These are phyloP conservation scores for Pleurotus sapidus DNA, from an alignment of 768 basidiomycete species.

Conservation along the genomic window DNA sequence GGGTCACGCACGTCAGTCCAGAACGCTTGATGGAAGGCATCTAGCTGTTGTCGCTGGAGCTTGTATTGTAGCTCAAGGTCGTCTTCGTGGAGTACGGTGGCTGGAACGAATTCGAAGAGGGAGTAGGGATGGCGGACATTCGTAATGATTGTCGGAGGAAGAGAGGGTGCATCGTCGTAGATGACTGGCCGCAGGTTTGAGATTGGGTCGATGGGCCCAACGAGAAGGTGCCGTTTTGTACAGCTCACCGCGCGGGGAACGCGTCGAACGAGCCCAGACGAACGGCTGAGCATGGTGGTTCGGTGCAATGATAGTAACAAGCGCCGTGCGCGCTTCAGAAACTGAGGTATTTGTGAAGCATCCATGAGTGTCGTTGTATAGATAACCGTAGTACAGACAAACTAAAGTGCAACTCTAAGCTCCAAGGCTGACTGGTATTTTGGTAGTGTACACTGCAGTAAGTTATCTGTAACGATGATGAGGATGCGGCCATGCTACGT, in stretches of 20 bases:
- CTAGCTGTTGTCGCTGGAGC: constrained; percentile 67
- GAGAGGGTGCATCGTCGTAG: constrained; percentile 57
- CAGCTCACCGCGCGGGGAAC: neutral
- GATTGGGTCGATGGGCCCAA: constrained; percentile 75
- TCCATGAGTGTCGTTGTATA: too few relatives aligned
- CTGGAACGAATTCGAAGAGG: constrained; percentile 61
- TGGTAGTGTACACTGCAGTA: too few relatives aligned
- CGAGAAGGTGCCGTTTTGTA: constrained; percentile 17
- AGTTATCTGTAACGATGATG: too few relatives aligned
- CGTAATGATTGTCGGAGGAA: constrained; percentile 19
- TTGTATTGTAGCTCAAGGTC: constrained; percentile 67
- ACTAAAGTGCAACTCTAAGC: too few relatives aligned
- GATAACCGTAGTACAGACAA: too few relatives aligned
- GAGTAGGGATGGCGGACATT: constrained; percentile 68
- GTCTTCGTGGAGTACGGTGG: constrained; percentile 26
- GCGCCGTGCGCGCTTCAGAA: too few relatives aligned
- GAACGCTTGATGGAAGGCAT: constrained; percentile 73
- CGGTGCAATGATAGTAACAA: neutral
- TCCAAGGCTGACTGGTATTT: too few relatives aligned
- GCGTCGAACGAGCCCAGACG: neutral
- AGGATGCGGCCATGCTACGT: too few relatives aligned
- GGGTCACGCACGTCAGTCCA: constrained; percentile 72
- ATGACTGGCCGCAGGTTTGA: constrained; percentile 80
- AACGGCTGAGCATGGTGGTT: neutral
- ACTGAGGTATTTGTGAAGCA: too few relatives aligned